Evolutionary conservation across 2,329 filamentous ascomycete species (phyloP).

Genomic region (Lasiodiplodia hormozganensis): DNA sequence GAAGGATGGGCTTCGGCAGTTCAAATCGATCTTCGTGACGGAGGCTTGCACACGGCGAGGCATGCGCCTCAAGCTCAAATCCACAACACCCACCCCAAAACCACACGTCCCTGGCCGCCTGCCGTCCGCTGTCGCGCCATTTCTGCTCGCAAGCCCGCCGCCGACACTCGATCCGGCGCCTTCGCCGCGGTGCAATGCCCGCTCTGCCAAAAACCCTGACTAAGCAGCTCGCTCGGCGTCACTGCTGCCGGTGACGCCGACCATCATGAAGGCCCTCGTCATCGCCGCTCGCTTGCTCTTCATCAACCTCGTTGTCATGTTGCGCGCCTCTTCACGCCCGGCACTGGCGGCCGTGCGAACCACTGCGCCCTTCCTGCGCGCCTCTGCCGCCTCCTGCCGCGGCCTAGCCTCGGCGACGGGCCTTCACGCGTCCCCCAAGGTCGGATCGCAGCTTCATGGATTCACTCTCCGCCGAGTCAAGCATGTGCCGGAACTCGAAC

Average conservation of each 20-base stretch:
- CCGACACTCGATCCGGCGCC: neutral
- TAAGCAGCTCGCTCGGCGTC: constrained; percentile 25
- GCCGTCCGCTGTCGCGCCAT: neutral
- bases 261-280: constrained; percentile 25
- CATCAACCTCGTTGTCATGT: constrained; percentile 37
- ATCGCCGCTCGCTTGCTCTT: constrained; percentile 20
- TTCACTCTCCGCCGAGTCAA: constrained; percentile 90
- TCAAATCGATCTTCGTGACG: constrained; percentile 15
- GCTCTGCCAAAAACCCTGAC: constrained; percentile 6
- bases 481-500: constrained; percentile 90
- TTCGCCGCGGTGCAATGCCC: constrained; percentile 14
- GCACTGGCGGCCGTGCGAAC: constrained; percentile 37
- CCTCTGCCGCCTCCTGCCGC: constrained; percentile 34
- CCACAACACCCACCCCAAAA: neutral
- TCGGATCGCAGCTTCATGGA: constrained; percentile 87
- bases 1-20: constrained; percentile 27
- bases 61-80: constrained; percentile 9
- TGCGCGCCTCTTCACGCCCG: constrained; percentile 43
- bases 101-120: neutral
- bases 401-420: constrained; percentile 73
- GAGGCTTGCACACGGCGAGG: constrained; percentile 8
- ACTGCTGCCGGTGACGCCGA: constrained; percentile 13
- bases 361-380: constrained; percentile 30
- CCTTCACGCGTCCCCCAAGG: constrained; percentile 75
- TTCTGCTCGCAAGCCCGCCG: neutral